Base-by-base conservation (phyloP, 1,284 basidiomycete species). In the Leccinum ponderosum region DNA sequence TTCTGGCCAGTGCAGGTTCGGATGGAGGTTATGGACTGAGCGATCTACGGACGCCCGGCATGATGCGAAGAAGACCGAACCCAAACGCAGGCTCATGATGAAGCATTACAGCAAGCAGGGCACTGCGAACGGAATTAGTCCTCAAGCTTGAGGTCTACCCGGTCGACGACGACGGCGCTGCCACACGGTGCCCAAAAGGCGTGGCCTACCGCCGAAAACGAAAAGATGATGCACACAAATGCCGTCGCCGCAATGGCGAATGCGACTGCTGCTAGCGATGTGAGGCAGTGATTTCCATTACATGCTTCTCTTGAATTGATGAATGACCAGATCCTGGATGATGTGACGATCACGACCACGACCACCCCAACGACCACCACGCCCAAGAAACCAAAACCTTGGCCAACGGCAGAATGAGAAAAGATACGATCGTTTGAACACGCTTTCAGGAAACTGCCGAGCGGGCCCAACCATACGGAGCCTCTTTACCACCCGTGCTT, bases 341-440 rank as follows among this genome's bases (percentile, higher is more conserved):
- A 31, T 31, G 44, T 22, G 3, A 29, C 29, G 2, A 57, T 66
- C 44, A 17, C 55, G 2, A 57, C 67, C 44, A 33, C 33, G 33
- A 33, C 33, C 33, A 33, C 33, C 33, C 33, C 33, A 33, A 33
- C 39, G n/a, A 25, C 47, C 11, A 48, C 65, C 58, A 59, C 74
- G 33, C 55, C 69, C 17, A 73, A 74, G 56, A 68, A 63, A 50
- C 55, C 62, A 1, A 6, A 47, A 2, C 44, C 42, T n/a, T 92
- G 88, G 88, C 78, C 77, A 6, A 82, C 85, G 0, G 88, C 90
- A 0, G 89, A 91, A 70, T 83, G 87, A 64, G 91, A 93, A 70
- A 92, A 93, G 69, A 72, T 83, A 2, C 78, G 82, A 31, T 72
- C 93, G n/a, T 94, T 83, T 73, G 80, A 89, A 58, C 73, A 84